These are phyloP conservation scores for Aspergillus glaucus DNA, from an alignment of 2,329 filamentous ascomycete species.

Conservation along the genomic window DNA sequence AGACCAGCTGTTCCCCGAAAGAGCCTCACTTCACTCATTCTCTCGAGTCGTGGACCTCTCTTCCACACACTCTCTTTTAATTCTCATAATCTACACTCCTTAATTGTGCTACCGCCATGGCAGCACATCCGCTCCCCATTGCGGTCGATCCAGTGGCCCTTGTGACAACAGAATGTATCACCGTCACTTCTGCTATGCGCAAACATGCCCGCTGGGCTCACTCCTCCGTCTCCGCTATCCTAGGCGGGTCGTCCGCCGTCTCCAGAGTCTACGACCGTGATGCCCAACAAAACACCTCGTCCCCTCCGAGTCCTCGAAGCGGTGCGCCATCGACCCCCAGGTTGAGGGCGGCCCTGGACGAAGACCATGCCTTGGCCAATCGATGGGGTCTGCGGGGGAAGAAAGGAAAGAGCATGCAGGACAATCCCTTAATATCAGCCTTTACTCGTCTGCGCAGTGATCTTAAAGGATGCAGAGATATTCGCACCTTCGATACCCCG, in stretches of 20 bases:
- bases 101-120: slow-evolving; percentile 20
- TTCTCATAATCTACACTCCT: slow-evolving; percentile 16
- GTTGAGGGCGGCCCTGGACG: slow-evolving; percentile 25
- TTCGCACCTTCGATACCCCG: slow-evolving; percentile 80
- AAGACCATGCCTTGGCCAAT: slow-evolving; percentile 56
- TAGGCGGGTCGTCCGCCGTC: slow-evolving; percentile 65
- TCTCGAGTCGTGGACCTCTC: slow-evolving; percentile 1
- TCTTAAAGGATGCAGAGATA: slow-evolving; percentile 82
- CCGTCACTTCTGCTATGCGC: slow-evolving; percentile 95
- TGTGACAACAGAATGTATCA: slow-evolving; percentile 97
- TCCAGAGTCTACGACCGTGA: slow-evolving; percentile 43
- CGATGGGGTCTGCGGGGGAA: slow-evolving; percentile 91
- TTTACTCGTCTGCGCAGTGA: slow-evolving; percentile 87
- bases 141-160: slow-evolving; percentile 86
- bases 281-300: slow-evolving; percentile 17
- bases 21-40: too few relatives aligned
- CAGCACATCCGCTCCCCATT: slow-evolving; percentile 54
- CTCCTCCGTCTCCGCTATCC: slow-evolving; percentile 89
- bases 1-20: slow-evolving; percentile 1
- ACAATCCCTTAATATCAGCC: slow-evolving; percentile 91
- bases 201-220: slow-evolving; percentile 95
- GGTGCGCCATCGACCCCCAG: slow-evolving; percentile 14
- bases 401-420: slow-evolving; percentile 94
- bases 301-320: slow-evolving; percentile 30
- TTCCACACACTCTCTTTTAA: slow-evolving; percentile 12